Percentiles rank a stretch among this genome's conserved stretches.
Conservation (phyloP, 495 filamentous ascomycete species). For the Friedmanniomyces endolithicus region DNA sequence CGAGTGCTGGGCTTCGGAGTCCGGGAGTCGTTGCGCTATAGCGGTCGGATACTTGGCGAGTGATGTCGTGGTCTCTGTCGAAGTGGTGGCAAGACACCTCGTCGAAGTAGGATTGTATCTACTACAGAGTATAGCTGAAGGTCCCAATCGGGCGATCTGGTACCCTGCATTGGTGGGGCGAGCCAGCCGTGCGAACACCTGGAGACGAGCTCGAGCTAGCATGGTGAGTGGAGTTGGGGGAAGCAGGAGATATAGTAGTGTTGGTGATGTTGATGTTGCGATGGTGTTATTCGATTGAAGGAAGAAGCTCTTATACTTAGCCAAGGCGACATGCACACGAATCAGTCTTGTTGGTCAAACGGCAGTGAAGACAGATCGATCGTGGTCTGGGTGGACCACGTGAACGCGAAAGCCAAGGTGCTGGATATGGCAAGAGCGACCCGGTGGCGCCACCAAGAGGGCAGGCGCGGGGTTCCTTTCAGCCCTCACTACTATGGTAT, state of each 20-base stretch:
- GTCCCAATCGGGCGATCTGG: not conserved
- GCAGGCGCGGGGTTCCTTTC: not conserved
- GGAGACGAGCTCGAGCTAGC: not conserved
- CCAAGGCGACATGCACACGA: not conserved
- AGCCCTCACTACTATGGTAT: too few relatives aligned
- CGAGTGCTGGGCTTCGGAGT: not conserved
- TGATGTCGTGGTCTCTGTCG: not conserved
- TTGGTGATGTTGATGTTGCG: not conserved
- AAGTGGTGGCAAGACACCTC: not conserved
- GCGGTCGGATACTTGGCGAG: not conserved
- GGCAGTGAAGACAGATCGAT: not conserved
- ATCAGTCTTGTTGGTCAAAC: not conserved
- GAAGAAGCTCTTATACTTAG: not conserved
- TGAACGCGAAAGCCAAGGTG: not conserved
- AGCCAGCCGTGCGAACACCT: not conserved
- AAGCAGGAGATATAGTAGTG: too few relatives aligned
- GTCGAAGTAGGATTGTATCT: not conserved
- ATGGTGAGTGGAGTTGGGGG: not conserved
- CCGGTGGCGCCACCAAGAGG: not conserved
- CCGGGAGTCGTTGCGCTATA: slow-evolving; percentile 10
- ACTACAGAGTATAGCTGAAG: not conserved
- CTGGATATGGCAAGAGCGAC: not conserved
- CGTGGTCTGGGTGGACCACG: not conserved
- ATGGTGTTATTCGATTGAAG: not conserved
- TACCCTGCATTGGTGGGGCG: too few relatives aligned